Conservation (phyloP, 1,139 yeast species). For the Saccharomycopsis hybrid region DNA sequence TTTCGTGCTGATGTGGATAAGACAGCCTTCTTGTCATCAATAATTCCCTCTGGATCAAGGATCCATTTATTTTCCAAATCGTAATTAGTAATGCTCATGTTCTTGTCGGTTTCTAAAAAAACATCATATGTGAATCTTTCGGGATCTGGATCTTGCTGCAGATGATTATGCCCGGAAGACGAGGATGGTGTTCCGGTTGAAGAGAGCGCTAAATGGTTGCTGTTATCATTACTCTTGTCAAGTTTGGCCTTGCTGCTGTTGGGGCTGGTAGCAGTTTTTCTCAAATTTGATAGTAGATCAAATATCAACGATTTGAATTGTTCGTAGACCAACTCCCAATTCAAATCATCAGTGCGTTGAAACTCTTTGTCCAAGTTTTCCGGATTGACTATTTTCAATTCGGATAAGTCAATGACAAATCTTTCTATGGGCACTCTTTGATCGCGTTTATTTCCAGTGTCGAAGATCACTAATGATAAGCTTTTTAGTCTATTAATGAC, state of each 20-base stretch:
- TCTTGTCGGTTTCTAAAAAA: conserved; percentile 12
- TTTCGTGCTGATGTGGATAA: background rate
- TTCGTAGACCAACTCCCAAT: conserved; percentile 16
- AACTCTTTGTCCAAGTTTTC: conserved; percentile 5
- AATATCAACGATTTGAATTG: conserved; percentile 6
- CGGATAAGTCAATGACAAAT: conserved; percentile 14
- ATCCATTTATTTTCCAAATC: conserved; percentile 5
- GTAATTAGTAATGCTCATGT: background rate
- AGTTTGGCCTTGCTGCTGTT: conserved; percentile 3
- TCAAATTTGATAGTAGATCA: conserved; percentile 6
- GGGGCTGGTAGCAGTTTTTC: background rate
- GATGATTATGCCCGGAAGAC: background rate
- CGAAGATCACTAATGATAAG: conserved; percentile 16
- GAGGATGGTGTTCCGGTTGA: background rate
- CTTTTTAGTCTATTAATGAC: conserved; percentile 10
- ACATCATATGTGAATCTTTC: conserved; percentile 2
- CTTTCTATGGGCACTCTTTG: conserved; percentile 8
- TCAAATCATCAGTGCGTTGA: background rate
- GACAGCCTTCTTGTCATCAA: background rate
- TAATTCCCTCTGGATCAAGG: background rate
- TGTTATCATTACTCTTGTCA: background rate
- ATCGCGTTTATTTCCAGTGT: background rate
- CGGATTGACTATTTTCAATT: background rate
- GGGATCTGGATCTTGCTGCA: too few species aligned
- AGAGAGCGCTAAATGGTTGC: too few species aligned